Percentiles rank a stretch among this genome's conserved stretches.
phyloP scores from a whole-genome alignment of 768 basidiomycete species.

The Tricholoma bakamatsutake region DNA sequence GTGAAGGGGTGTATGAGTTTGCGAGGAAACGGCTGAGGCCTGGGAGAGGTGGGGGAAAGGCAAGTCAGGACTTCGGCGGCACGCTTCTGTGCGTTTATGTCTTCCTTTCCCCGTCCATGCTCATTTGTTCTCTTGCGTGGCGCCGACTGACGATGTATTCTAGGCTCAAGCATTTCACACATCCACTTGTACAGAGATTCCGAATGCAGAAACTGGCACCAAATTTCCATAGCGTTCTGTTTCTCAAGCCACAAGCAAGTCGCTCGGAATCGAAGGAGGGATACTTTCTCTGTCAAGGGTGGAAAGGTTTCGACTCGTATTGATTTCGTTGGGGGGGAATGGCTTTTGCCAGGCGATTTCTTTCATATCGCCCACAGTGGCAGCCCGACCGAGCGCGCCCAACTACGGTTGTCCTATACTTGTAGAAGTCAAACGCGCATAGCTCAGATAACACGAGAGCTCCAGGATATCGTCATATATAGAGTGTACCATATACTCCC shows the following conservation, averaged over 20 bases:
- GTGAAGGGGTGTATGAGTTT: conserved; percentile 68
- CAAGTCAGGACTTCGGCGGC: conserved; percentile 39
- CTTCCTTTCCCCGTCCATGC: conserved; percentile 1
- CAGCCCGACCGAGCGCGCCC: too few species aligned
- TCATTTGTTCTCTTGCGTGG: conserved; percentile 1
- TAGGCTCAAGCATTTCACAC: conserved; percentile 83
- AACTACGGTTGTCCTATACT: too few species aligned
- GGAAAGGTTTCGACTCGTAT: conserved; percentile 26
- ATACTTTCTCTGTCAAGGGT: conserved; percentile 84
- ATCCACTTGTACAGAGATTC: conserved; percentile 69
- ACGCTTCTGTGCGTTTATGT: conserved; percentile 47
- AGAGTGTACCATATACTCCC: too few species aligned
- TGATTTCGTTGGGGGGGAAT: not conserved
- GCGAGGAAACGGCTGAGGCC: conserved; percentile 46
- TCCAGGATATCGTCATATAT: too few species aligned
- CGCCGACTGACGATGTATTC: conserved; percentile 2
- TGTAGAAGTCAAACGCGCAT: too few species aligned
- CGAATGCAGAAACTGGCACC: conserved; percentile 49
- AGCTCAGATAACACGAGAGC: too few species aligned
- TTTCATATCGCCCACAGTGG: too few species aligned
- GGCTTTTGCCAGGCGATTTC: too few species aligned
- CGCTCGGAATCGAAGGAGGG: conserved; percentile 74
- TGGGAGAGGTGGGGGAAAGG: conserved; percentile 27
- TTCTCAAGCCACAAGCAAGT: conserved; percentile 79
- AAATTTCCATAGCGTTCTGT: conserved; percentile 60